Evolutionary conservation across 768 basidiomycete species (phyloP), one percentile per base, ranked within the genome.

Genomic region (Leccinum longicurvipes): DNA sequence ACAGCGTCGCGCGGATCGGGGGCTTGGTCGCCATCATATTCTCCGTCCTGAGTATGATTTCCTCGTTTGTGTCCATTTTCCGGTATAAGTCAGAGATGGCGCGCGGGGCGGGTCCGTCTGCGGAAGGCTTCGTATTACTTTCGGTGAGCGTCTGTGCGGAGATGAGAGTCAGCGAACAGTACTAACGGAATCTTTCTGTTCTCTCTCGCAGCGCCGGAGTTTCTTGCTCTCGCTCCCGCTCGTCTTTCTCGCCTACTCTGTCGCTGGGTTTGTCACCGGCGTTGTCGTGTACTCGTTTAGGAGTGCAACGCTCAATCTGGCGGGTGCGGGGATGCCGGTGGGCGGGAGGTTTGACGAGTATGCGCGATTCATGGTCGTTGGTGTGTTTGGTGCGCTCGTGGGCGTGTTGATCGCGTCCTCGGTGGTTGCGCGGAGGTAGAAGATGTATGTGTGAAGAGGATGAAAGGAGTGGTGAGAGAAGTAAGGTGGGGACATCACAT

Each of bases 191-290:
- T 27, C 6, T 23, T 12, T n/a, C 8, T 7, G 15, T 45, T 4
- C 45, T 27, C 5, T 1, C 15, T 3, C 2, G 28, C 66, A 79
- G 63, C 79, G 84, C 21, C 71, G 70, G 23, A 83, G 82, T 55
- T 72, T 91, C 24, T 71, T 87, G 34, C 75, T 88, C 56, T 87
- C 89, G 1, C 78, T 91, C 12, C 89, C 90, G 1, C 73, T 89
- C 21, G 87, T 90, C 25, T 84, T 90, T 60, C 73, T 91, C 31
- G 80, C 83, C 0, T 91, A 90, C 67, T 81, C 86, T 2, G 77
- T 90, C 58, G 76, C 83, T 2, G 85, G 81, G 1, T 87, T 91
- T 72, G 71, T 89, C 34, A 76, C 81, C 0, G 88, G 80, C 0
- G 76, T 90, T 25, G 78, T 82, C 0, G 56, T 89, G 24, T 90